Evolutionary conservation across 495 filamentous ascomycete genomes (phyloP), one percentile per base, ranked within the genome.

Genomic region (Aspergillus sclerotioniger): DNA sequence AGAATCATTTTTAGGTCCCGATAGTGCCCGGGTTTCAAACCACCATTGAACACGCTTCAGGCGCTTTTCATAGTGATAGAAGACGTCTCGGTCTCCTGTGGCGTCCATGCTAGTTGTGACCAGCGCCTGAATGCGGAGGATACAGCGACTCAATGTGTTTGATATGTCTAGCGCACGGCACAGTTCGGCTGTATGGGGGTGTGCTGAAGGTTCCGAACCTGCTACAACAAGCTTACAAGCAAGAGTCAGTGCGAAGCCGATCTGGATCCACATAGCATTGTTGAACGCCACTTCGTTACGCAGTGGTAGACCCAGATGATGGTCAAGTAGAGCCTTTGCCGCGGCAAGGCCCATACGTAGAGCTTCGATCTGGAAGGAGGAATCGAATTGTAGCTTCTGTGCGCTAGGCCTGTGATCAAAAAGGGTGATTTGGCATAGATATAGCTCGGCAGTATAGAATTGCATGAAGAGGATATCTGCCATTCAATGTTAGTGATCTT

Each of bases 11-110:
- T 41, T 12, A 16, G 41, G 19, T n/a, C 41, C n/a, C 6, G 41
- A 44, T 19, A 44, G 15, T n/a, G n/a, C 25, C 44, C 44, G 44
- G 25, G 9, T 52, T n/a, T 58, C 56, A 33, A 51, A 44, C 56
- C 56, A 58, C 56, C 56, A 58, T 12, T 58, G 56, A 9, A 43
- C 46, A 19, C 37, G 32, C 21, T 58, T 58, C 4, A 58, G 32
- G 13, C 48, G 56, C 29, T 52, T 58, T 31, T 58, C 48, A n/a
- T 43, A 52, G 33, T 58, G 31, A 19, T 44, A 58, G 17, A 57
- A 57, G 1, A 51, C 55, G 44, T 57, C 20, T 3, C 55, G 33
- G 15, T 57, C 55, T 5, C 55, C 55, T 1, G 32, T 31, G 7
- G 55, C 55, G 28, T 57, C 55, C 32, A 57, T 44, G n/a, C 51